Conservation (phyloP, 768 basidiomycete genomes). For the Mycena vitilis region DNA sequence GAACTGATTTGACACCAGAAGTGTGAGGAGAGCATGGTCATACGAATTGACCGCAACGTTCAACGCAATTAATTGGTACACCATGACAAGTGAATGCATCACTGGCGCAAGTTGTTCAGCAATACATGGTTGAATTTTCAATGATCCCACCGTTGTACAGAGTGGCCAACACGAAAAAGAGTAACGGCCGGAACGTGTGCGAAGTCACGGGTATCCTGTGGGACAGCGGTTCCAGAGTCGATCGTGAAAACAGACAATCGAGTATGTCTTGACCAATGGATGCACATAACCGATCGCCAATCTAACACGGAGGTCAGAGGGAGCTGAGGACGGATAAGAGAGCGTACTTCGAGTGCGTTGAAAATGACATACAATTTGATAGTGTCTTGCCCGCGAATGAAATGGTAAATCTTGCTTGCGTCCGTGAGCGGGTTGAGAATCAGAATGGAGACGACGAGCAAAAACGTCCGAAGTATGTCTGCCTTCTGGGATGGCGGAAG, state of each 20-base stretch:
- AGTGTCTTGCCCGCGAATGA: slow-evolving; percentile 96
- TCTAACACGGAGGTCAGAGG: slow-evolving; percentile 60
- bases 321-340: slow-evolving; percentile 1
- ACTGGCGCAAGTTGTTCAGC: slow-evolving; percentile 56
- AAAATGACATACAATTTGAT: slow-evolving; percentile 99
- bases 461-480: slow-evolving; percentile 84
- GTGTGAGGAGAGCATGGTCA: slow-evolving; percentile 92
- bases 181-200: slow-evolving; percentile 79
- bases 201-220: slow-evolving; percentile 69
- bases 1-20: slow-evolving; percentile 97
- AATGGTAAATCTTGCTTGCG: slow-evolving; percentile 97
- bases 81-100: slow-evolving; percentile 91
- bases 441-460: slow-evolving; percentile 79
- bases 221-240: slow-evolving; percentile 83
- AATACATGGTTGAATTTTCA: not conserved
- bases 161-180: slow-evolving; percentile 86
- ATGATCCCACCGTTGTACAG: slow-evolving; percentile 81
- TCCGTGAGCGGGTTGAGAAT: slow-evolving; percentile 89
- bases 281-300: slow-evolving; percentile 93
- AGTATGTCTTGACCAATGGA: slow-evolving; percentile 98
- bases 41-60: slow-evolving; percentile 99
- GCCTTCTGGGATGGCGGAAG: slow-evolving; percentile 93
- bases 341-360: slow-evolving; percentile 92
- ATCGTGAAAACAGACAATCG: slow-evolving; percentile 95
- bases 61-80: slow-evolving; percentile 93